Evolutionary conservation across 1,284 basidiomycete species (phyloP).

Genomic region (Kwoniella shivajii): DNA sequence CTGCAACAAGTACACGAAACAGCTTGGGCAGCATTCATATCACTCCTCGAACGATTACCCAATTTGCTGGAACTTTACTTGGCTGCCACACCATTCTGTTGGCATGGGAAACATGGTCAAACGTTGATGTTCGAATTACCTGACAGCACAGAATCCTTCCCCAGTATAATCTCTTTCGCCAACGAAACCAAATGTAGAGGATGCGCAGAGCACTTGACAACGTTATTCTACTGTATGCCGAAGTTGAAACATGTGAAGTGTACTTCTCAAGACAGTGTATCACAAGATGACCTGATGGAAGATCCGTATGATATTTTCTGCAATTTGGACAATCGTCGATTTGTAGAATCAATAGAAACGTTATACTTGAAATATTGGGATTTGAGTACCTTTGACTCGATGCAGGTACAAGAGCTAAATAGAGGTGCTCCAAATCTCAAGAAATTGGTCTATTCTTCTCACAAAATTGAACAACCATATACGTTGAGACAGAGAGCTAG

Average conservation of each 20-base stretch:
- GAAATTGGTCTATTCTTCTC: background rate
- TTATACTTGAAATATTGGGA: conserved; percentile 1
- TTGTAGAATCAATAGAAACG: background rate
- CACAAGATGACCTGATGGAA: background rate
- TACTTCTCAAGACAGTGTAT: conserved; percentile 5
- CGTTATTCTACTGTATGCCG: background rate
- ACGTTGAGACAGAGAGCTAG: background rate
- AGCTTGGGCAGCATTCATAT: background rate
- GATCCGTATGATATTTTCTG: conserved; percentile 4
- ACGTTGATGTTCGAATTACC: background rate
- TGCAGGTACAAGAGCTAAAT: background rate
- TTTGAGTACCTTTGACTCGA: background rate
- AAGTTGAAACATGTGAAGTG: background rate
- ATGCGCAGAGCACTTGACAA: conserved; percentile 2
- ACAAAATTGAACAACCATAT: background rate
- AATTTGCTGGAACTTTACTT: conserved; percentile 6
- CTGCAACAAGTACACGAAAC: background rate
- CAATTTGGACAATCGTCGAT: background rate
- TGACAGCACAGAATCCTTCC: background rate
- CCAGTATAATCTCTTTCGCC: background rate
- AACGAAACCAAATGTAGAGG: conserved; percentile 2
- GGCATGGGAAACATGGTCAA: background rate
- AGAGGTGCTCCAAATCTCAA: background rate
- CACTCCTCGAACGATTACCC: background rate
- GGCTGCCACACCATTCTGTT: conserved; percentile 3